Evolutionary conservation across 2,329 filamentous ascomycete genomes (phyloP), one percentile per base, ranked within the genome.

Genomic region (Fusarium praegraminearum): DNA sequence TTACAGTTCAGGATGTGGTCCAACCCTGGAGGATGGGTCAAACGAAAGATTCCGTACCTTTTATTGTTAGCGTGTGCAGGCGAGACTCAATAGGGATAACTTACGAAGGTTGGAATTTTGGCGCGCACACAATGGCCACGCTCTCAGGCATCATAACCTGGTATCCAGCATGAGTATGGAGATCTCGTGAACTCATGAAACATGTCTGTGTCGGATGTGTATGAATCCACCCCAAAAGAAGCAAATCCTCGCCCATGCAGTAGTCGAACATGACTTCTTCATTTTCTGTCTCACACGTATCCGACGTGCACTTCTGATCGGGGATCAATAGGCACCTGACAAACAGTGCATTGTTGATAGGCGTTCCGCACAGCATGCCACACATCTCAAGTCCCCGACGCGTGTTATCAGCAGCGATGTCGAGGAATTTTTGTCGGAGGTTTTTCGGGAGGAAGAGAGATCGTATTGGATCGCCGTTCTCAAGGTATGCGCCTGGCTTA

Each of bases 91-190:
- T n/a, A n/a, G n/a, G n/a, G 32, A 7, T 18, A 26, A 86, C 90
- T 82, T 82, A 94, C 89, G 90, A 91, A 45, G 92, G 92, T 36
- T 86, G 84, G 74, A 92, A 93, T 59, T 87, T 91, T 1, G 96
- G 96, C 8, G 96, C 93, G 81, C 96, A 99, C 40, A 99, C 96
- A 75, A 99, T 97, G 6, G 96, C 96, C 67, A 99, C 94, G 74
- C 93, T 97, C 83, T 99, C 96, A 1, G 94, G 91, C 81, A 98
- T 88, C 93, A 98, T 98, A 63, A 96, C 90, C 80, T 99, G 96
- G 78, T 98, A 98, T 13, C 94, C 94, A 5, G 91, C 90, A 76
- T 97, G 95, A 0, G 97, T 99, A 77, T 99, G 96, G 71, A 98
- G 78, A 77, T 99, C 96, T 51, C 95, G 86, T 50, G 92, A 96